Evolutionary conservation across 2,329 filamentous ascomycete genomes (phyloP), one percentile per base, ranked within the genome.

Genomic region (Ascochyta rabiei): DNA sequence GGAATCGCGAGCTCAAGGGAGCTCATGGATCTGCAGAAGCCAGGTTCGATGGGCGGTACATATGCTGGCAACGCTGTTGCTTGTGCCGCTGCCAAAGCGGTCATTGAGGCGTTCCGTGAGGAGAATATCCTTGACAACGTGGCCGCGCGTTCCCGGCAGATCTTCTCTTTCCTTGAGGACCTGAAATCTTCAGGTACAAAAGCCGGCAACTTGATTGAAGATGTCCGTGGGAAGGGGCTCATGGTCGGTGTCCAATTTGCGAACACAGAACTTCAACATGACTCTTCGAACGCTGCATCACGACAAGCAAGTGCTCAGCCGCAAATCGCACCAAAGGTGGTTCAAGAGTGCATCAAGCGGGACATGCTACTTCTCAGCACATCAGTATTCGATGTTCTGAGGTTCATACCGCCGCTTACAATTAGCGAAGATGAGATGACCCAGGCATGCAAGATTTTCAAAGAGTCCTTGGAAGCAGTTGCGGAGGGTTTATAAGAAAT

Each of bases 311-410:
- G 57, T 19, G 33, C 28, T n/a, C 61, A 59, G 44, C 56, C 62
- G 8, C 67, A 69, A 43, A 59, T 70, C n/a, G 66, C 62, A 2
- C 67, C 67, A 1, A 67, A 64, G 50, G 44, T 70, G 21, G 67
- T 70, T 4, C 61, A 64, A 26, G 66, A 70, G 37, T 65, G 67
- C 39, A 46, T 70, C 15, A 68, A 69, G 57, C 53, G 67, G 3
- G 48, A 70, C 37, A 70, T 70, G 67, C 56, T 70, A 39, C 56
- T 70, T 16, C 59, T 70, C 1, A 69, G 66, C 44, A 70, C 67
- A n/a, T 69, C 66, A 0, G 61, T 70, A 0, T 70, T 70, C 15
- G 67, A 70, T 30, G 67, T 70, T 2, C 23, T 70, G 23, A 52
- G 67, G 16, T 70, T 70, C 28, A 70, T 70, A 18, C 67, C 67